Percentiles rank a stretch among this genome's conserved stretches.
phyloP scores from a whole-genome alignment of 2,329 filamentous ascomycete genomes.

The Pyrenochaeta sp. region DNA sequence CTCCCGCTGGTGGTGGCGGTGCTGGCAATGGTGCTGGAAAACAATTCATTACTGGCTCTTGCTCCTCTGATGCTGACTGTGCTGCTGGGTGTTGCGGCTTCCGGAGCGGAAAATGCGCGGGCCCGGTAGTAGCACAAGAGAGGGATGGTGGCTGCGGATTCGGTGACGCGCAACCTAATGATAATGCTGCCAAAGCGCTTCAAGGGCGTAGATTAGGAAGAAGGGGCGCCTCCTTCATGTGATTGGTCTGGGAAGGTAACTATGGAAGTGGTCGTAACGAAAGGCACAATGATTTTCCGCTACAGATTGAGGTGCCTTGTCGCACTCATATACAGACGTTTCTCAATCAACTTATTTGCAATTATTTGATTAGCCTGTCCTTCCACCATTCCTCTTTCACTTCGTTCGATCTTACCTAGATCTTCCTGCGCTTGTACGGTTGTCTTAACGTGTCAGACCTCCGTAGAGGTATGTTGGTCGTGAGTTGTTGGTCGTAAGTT shows the following conservation, averaged over 20 bases:
- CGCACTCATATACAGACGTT: no score
- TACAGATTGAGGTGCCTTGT: no score
- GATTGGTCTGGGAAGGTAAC: background rate
- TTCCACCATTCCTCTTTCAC: no score
- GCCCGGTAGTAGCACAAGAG: conserved; percentile 36
- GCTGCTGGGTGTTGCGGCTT: conserved; percentile 50
- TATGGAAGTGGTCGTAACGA: no score
- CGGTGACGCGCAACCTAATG: conserved; percentile 37
- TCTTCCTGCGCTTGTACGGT: no score
- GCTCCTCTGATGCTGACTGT: conserved; percentile 50
- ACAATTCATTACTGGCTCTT: conserved; percentile 53
- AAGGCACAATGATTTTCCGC: no score
- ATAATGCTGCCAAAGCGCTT: conserved; percentile 40
- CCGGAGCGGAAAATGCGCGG: conserved; percentile 45
- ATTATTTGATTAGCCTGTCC: no score
- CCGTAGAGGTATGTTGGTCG: no score
- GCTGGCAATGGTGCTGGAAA: conserved; percentile 24
- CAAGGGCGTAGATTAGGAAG: conserved; percentile 27
- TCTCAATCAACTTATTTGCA: no score
- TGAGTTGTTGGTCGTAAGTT: no score
- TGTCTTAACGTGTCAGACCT: no score
- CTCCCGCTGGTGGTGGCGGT: conserved; percentile 3
- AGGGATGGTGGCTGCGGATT: conserved; percentile 44
- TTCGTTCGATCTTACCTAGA: no score
- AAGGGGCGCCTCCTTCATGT: conserved; percentile 33